phyloP scores from a whole-genome alignment of 371 early-diverging fungal genomes.

The Mortierella sp. region DNA sequence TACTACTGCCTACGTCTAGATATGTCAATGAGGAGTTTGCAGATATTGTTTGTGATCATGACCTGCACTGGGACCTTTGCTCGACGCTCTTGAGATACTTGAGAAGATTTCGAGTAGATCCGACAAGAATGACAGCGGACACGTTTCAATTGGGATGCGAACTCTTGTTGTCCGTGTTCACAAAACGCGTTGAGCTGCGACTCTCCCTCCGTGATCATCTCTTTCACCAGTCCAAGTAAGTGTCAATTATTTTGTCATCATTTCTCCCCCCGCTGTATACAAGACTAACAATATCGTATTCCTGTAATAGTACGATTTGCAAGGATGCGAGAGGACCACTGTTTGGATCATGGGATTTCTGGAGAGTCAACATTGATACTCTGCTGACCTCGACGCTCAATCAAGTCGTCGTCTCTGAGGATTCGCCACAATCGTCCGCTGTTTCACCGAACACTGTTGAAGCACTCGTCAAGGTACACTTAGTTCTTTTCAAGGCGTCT shows the following conservation, averaged over 20 bases:
- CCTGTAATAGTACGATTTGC: conserved; percentile 12
- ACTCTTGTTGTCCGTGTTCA: conserved; percentile 38
- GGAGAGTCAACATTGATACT: conserved; percentile 42
- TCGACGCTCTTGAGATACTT: conserved; percentile 26
- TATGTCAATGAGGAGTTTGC: conserved; percentile 38
- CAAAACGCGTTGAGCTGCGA: conserved; percentile 27
- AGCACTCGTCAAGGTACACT: conserved; percentile 35
- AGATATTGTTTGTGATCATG: conserved; percentile 26
- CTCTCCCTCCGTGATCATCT: conserved; percentile 29
- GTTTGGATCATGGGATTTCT: conserved; percentile 45
- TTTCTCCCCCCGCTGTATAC: too few relatives aligned
- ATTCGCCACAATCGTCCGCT: neutral
- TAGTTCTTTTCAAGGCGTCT: neutral
- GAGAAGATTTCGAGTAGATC: conserved; percentile 28
- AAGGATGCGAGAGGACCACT: conserved; percentile 28
- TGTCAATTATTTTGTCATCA: neutral
- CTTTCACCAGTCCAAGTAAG: conserved; percentile 35
- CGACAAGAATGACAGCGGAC: conserved; percentile 27
- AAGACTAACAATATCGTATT: neutral
- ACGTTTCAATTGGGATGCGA: conserved; percentile 44
- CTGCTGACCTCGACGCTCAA: conserved; percentile 42
- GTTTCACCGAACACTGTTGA: conserved; percentile 26
- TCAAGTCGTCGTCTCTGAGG: conserved; percentile 35
- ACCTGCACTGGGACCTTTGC: conserved; percentile 47
- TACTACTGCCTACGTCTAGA: conserved; percentile 10